These are phyloP conservation scores for Talaromyces piceae DNA, from an alignment of 2,329 filamentous ascomycete genomes.

Conservation along the genomic window DNA sequence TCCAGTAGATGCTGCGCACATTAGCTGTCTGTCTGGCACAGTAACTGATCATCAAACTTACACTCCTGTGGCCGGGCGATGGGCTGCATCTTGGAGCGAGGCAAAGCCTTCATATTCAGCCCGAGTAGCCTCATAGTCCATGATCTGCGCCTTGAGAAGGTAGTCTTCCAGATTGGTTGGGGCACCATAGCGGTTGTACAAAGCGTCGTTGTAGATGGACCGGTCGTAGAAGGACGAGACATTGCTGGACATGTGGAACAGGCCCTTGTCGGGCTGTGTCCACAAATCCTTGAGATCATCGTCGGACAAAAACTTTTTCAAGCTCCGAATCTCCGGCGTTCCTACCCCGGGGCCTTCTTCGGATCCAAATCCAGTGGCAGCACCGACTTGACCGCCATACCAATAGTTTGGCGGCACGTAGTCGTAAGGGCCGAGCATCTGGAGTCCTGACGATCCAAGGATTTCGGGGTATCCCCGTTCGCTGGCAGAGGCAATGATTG, in stretches of 20 bases:
- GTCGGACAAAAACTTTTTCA: slow-evolving; percentile 47
- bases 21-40: not conserved
- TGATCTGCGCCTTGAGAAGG: slow-evolving; percentile 52
- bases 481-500: slow-evolving; percentile 52
- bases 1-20: slow-evolving; percentile 52
- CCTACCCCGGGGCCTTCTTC: slow-evolving; percentile 57
- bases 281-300: slow-evolving; percentile 50
- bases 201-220: slow-evolving; percentile 50
- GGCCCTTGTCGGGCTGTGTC: slow-evolving; percentile 44
- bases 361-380: slow-evolving; percentile 57
- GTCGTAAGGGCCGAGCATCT: slow-evolving; percentile 61
- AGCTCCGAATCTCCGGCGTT: slow-evolving; percentile 49
- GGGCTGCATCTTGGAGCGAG: slow-evolving; percentile 43
- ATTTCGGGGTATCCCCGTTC: slow-evolving; percentile 47
- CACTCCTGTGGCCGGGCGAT: slow-evolving; percentile 50
- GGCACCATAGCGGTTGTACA: slow-evolving; percentile 46
- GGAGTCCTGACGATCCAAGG: slow-evolving; percentile 53
- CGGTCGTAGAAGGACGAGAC: slow-evolving; percentile 50
- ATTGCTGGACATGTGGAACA: slow-evolving; percentile 55
- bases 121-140: slow-evolving; percentile 58
- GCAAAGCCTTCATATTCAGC: slow-evolving; percentile 53
- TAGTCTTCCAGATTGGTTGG: slow-evolving; percentile 51
- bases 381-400: slow-evolving; percentile 48
- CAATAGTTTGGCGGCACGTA: slow-evolving; percentile 61
- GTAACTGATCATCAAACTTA: slow-evolving; percentile 9